Percentiles rank a stretch among this genome's conserved stretches.
Conservation (phyloP, 257 asterid genomes). For the Solanum infundibuliforme region DNA sequence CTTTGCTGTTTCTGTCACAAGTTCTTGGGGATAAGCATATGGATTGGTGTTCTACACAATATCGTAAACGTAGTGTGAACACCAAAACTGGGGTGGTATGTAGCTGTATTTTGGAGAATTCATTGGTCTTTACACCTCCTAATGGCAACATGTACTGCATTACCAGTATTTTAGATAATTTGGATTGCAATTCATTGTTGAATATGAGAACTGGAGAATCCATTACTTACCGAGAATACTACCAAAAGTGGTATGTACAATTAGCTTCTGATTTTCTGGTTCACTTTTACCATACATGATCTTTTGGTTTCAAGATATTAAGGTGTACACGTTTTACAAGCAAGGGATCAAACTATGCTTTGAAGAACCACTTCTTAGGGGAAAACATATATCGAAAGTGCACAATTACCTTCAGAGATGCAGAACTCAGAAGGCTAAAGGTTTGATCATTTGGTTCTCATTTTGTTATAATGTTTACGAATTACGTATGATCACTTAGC, state of each 20-base stretch:
- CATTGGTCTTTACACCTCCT: constrained; percentile 66
- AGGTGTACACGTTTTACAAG: constrained; percentile 16
- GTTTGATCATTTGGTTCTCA: constrained; percentile 12
- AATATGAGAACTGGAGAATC: constrained; percentile 19
- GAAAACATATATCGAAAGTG: constrained; percentile 23
- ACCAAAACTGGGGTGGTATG: constrained; percentile 47
- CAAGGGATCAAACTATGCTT: constrained; percentile 36
- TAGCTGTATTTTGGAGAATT: constrained; percentile 43
- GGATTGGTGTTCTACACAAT: constrained; percentile 1
- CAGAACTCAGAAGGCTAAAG: constrained; percentile 31
- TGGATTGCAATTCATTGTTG: constrained; percentile 36
- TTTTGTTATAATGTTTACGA: not conserved
- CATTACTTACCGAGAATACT: constrained; percentile 42
- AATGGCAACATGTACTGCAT: constrained; percentile 39
- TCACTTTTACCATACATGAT: not conserved
- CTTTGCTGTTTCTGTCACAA: constrained; percentile 13
- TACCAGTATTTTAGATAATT: constrained; percentile 27
- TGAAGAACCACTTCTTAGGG: constrained; percentile 46
- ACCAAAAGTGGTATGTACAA: constrained; percentile 29
- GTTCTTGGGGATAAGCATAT: constrained; percentile 6
- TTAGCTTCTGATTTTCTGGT: not conserved
- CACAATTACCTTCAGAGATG: constrained; percentile 50
- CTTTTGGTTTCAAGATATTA: not conserved
- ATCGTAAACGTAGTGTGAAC: constrained; percentile 14
- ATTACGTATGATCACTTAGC: not conserved